Evolutionary conservation across 306 rosid species (phyloP).

Genomic region (Quercus aquifolioides): DNA sequence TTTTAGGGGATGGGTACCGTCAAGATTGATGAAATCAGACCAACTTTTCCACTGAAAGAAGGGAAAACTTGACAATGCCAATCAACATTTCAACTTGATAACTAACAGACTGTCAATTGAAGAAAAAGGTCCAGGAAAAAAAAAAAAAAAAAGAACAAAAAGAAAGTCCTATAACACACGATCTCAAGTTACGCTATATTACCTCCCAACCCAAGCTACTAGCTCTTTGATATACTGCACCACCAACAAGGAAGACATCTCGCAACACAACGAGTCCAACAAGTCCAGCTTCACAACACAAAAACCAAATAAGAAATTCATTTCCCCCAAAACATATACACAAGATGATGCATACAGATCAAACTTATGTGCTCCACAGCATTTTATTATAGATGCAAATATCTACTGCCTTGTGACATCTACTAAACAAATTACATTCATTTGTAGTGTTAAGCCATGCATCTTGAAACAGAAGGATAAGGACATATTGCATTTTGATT

Average conservation of each 20-base stretch:
- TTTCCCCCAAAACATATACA: constrained; percentile 8
- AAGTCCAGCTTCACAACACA: constrained; percentile 70
- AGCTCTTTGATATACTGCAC: constrained; percentile 75
- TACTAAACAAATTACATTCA: neutral
- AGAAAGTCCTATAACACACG: neutral
- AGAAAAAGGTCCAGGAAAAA: neutral
- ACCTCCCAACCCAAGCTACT: constrained; percentile 88
- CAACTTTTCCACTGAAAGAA: constrained; percentile 75
- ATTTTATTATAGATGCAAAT: neutral
- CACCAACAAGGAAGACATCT: constrained; percentile 78
- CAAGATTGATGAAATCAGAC: constrained; percentile 76
- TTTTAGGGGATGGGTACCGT: constrained; percentile 62
- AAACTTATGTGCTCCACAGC: neutral
- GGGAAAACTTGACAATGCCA: neutral
- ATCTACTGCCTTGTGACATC: neutral
- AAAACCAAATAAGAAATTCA: constrained; percentile 13
- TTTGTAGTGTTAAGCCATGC: neutral
- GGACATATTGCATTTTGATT: neutral
- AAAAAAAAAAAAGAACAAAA: neutral
- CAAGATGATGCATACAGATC: neutral
- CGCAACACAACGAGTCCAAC: constrained; percentile 83
- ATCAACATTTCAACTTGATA: constrained; percentile 12
- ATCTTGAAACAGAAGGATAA: neutral
- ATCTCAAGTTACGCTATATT: constrained; percentile 1
- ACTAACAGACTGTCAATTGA: constrained; percentile 9